These are phyloP conservation scores for Massospora cicadina DNA, from an alignment of 371 early-diverging fungal genomes.

Conservation along the genomic window DNA sequence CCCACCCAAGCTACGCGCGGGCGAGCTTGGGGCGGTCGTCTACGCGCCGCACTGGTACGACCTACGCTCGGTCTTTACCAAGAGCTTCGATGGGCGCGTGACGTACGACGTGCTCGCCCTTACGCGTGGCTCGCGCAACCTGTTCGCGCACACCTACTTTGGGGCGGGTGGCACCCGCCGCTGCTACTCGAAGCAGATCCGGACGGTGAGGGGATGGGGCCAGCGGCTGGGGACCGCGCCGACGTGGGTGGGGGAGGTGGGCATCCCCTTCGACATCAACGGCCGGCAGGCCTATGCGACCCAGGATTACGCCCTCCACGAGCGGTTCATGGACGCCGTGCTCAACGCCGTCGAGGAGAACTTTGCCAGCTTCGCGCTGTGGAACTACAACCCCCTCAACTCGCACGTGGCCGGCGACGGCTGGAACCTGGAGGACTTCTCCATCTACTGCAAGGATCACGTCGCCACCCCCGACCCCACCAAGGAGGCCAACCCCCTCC, in stretches of 20 bases:
- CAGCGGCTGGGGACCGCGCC: not conserved
- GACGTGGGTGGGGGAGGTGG: slow-evolving; percentile 44
- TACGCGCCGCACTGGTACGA: slow-evolving; percentile 65
- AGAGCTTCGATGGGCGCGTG: slow-evolving; percentile 44
- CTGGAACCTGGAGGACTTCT: slow-evolving; percentile 60
- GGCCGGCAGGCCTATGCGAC: slow-evolving; percentile 17
- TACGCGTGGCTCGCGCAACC: not conserved
- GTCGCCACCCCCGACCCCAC: slow-evolving; percentile 13
- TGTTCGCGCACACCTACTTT: slow-evolving; percentile 53
- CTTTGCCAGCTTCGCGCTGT: slow-evolving; percentile 35
- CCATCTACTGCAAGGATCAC: slow-evolving; percentile 18
- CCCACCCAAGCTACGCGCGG: slow-evolving; percentile 25
- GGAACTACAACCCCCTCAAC: slow-evolving; percentile 49
- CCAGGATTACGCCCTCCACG: slow-evolving; percentile 28
- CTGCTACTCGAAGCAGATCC: slow-evolving; percentile 6
- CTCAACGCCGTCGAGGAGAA: slow-evolving; percentile 40
- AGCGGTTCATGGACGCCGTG: slow-evolving; percentile 46
- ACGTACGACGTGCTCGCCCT: slow-evolving; percentile 47
- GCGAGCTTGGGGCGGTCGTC: slow-evolving; percentile 24
- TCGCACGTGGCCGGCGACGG: slow-evolving; percentile 35
- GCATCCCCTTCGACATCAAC: slow-evolving; percentile 54
- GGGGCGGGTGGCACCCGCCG: slow-evolving; percentile 46
- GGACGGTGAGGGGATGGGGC: not conserved
- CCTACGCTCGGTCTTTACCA: slow-evolving; percentile 29
- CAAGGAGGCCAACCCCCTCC: slow-evolving; percentile 24